Base-by-base conservation (phyloP, 805 yeast species). In the Cyberlindnera xishuangbannaensis region DNA sequence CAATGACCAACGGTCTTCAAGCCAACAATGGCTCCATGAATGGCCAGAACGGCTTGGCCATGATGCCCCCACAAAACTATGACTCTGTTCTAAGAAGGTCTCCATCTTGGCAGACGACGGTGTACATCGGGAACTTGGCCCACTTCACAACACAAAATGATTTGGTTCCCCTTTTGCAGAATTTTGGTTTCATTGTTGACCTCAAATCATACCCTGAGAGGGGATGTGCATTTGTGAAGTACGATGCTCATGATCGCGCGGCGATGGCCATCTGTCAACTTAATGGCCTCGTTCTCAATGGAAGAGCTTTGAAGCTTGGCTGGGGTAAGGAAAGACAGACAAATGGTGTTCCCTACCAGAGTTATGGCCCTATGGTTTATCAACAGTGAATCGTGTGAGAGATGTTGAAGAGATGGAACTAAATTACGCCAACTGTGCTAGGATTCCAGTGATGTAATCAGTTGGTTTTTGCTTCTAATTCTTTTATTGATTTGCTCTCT, bases 211-310 rank as follows among this genome's bases (percentile, higher is more conserved):
- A 81, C 44, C 81, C 86, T 7, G 94, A 85, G 36, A 73, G 73
- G 43, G 92, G 90, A 5, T 86, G 90, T 62, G 95, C 95, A 9
- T 87, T 86, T 64, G 90, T 83, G 41, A 81, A 80, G 58, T 85
- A 78, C 53, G 95, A 83, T 50, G 69, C 84, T 27, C 95, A 86
- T 57, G 95, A 86, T 50, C 68, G 85, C 40, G 95, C 95, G 5
- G 94, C 95, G 3, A 64, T 83, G 50, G 94, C 95, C 30, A 85
- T 86, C 50, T 81, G 80, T 20, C 90, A 83, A 50, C 64, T 87
- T 43, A 64, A 71, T 14, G 92, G 95, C 1, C 71, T 77, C 47
- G 68, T 68, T 31, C 60, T 85, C 46, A 78, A 81, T 51, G 95
- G 95, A 15, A 70, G 95, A 53, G 78, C 82, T 15, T 59, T 85